Conservation (phyloP, 116 monocot species). For the Thalassia testudinum region DNA sequence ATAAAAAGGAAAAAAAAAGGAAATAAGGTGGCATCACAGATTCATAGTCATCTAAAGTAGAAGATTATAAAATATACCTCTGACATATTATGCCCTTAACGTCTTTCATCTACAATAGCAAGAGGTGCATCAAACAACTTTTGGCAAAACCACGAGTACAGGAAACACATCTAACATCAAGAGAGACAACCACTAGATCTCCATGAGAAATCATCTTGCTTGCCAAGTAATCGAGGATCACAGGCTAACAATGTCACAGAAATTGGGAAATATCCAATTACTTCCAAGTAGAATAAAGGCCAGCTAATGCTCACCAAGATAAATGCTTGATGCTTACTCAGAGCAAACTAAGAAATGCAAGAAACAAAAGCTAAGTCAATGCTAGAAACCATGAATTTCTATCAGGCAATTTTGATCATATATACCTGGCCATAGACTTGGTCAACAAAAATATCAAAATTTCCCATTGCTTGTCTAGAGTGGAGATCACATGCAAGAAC, state of each 20-base stretch:
- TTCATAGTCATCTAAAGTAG: too few relatives aligned
- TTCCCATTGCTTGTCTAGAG: constrained; percentile 96
- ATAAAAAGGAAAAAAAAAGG: too few relatives aligned
- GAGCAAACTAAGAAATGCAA: not conserved
- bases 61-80: constrained; percentile 41
- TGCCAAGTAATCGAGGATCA: constrained; percentile 37
- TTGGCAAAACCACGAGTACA: constrained; percentile 81
- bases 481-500: constrained; percentile 95
- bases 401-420: too few relatives aligned
- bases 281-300: too few relatives aligned
- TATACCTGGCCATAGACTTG: constrained; percentile 72
- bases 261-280: too few relatives aligned
- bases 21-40: too few relatives aligned
- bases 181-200: constrained; percentile 52
- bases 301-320: too few relatives aligned
- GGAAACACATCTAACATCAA: constrained; percentile 76
- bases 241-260: constrained; percentile 12
- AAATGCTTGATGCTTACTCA: too few relatives aligned
- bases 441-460: constrained; percentile 83
- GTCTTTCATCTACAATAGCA: constrained; percentile 78
- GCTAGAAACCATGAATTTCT: too few relatives aligned
- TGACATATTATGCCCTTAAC: constrained; percentile 60
- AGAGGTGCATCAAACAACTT: constrained; percentile 72
- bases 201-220: constrained; percentile 29
- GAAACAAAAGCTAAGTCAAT: too few relatives aligned